Evolutionary conservation across 1,139 yeast genomes (phyloP), one percentile per base, ranked within the genome.

Genomic region (Suhomyces guaymorum): DNA sequence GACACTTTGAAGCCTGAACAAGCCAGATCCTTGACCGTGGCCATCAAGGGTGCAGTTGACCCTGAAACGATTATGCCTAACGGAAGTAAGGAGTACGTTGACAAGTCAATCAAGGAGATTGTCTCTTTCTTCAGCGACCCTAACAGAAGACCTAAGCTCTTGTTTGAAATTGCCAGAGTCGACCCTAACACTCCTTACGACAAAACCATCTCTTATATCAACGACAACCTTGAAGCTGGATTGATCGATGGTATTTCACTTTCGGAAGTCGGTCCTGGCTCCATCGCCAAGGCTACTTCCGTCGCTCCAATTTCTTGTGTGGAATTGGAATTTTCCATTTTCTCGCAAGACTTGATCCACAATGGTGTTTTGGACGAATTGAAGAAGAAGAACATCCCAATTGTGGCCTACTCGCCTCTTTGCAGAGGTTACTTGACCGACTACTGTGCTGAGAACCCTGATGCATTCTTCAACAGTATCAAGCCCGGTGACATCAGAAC

Each of bases 341-440:
- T 81, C 59, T 61, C 80, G n/a, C 72, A 74, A 31, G 85, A 82
- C 26, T 72, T 81, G 21, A 52, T 78, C 25, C 43, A 59, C 7
- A 77, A 82, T 49, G 95, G 90, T 1, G 71, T 82, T 14, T 73
- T 81, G 42, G 71, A 68, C 11, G 81, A 80, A 40, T 64, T 74
- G 24, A 54, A 70, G 10, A 48, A 52, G 30, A 52, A 54, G 24
- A 66, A 65, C n/a, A 72, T 87, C 38, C 83, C 92, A 7, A 65
- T 86, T 24, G 63, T 84, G 42, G 87, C 90, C 17, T 87, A 88
- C 60, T 82, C 95, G 17, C 96, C 96, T 26, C 67, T 88, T 42
- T 81, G 88, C n/a, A 70, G 85, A 51, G 96, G 96, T 1, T 60
- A 80, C 38, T 70, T 88, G 41, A 81, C 94, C 6, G 94, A 92